Conservation (phyloP, 148 eudicot species). For the Persicaria maculosa region DNA sequence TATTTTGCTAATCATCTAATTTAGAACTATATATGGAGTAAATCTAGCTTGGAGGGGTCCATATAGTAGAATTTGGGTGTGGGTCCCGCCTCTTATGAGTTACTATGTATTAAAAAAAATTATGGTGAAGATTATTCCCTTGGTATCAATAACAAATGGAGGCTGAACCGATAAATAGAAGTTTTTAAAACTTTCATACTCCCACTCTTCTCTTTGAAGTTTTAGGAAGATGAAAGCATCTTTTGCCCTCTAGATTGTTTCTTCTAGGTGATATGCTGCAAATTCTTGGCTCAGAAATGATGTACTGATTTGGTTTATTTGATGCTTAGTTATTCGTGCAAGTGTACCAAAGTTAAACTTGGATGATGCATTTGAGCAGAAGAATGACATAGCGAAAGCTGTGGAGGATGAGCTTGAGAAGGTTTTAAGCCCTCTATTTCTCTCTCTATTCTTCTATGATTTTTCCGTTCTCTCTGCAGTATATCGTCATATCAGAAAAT, state of each 20-base stretch:
- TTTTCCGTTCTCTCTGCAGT: not conserved
- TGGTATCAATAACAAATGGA: not conserved
- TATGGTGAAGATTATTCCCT: not conserved
- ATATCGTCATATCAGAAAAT: not conserved
- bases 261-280: not conserved
- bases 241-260: not conserved
- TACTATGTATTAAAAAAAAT: not conserved
- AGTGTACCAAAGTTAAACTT: slow-evolving; percentile 9
- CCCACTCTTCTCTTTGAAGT: not conserved
- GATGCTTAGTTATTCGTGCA: slow-evolving; percentile 12
- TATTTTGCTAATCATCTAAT: too few species aligned
- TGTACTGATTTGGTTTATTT: slow-evolving; percentile 1
- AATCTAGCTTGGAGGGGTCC: not conserved
- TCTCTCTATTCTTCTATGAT: not conserved
- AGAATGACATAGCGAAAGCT: slow-evolving; percentile 16
- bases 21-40: not conserved
- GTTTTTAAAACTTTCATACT: not conserved
- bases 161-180: not conserved
- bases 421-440: not conserved
- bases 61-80: not conserved
- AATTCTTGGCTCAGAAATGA: not conserved
- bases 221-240: not conserved
- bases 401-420: slow-evolving; percentile 15
- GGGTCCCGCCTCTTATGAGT: not conserved
- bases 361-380: slow-evolving; percentile 17